A percentile compares a stretch with the other conserved stretches of the same genome.
phyloP scores from a whole-genome alignment of 805 yeast genomes.

The Ogataea trehalophila region DNA sequence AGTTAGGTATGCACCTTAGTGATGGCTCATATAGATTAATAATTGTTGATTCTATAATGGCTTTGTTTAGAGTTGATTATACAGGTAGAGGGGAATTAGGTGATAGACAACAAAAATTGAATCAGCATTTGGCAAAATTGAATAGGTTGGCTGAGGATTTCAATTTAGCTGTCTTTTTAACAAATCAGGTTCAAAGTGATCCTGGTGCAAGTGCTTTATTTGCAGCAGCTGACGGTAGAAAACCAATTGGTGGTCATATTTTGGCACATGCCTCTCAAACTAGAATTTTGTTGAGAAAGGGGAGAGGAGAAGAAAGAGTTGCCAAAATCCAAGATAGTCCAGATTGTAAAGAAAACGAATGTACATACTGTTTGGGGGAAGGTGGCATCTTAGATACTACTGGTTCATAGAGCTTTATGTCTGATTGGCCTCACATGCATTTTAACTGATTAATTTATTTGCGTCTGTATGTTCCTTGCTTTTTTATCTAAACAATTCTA shows the following conservation, averaged over 20 bases:
- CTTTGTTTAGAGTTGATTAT: constrained; percentile 73
- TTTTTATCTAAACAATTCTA: neutral
- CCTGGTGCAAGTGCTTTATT: constrained; percentile 78
- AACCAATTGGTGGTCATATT: constrained; percentile 82
- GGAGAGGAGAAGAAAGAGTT: constrained; percentile 75
- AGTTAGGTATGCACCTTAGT: constrained; percentile 60
- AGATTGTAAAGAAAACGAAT: constrained; percentile 76
- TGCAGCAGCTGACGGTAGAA: constrained; percentile 78
- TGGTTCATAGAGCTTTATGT: neutral
- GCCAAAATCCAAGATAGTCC: constrained; percentile 79
- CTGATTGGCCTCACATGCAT: neutral
- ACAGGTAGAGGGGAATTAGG: constrained; percentile 74
- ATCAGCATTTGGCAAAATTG: constrained; percentile 48
- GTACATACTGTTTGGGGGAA: constrained; percentile 65
- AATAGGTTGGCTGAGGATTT: constrained; percentile 70
- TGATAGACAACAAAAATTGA: constrained; percentile 67
- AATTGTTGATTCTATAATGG: constrained; percentile 71
- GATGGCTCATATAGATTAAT: constrained; percentile 62
- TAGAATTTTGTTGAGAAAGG: constrained; percentile 64
- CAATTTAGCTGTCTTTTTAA: constrained; percentile 70
- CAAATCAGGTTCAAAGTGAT: constrained; percentile 78
- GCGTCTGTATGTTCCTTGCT: neutral
- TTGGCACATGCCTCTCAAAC: constrained; percentile 81
- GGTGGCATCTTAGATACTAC: constrained; percentile 20
- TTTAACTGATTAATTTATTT: neutral